Percentiles rank a stretch among this genome's conserved stretches.
These are phyloP conservation scores for Linum lewisii DNA, from an alignment of 345 rosid genomes.

Conservation along the genomic window DNA sequence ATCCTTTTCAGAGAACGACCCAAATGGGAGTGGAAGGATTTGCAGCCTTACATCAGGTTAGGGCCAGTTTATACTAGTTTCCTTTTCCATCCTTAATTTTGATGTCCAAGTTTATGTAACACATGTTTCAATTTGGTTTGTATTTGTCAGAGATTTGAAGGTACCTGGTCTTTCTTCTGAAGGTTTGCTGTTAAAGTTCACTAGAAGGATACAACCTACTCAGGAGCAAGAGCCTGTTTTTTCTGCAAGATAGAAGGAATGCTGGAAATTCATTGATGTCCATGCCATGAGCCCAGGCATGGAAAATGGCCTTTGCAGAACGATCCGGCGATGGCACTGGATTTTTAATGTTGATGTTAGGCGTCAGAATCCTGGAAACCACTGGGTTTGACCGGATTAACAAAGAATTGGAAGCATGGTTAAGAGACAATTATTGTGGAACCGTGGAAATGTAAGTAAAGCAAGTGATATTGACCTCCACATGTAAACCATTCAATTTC, in stretches of 20 bases:
- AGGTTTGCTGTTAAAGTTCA: conserved; percentile 76
- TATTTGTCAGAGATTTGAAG: conserved; percentile 56
- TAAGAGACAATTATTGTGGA: too few relatives aligned
- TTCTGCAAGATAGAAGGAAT: conserved; percentile 61
- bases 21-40: conserved; percentile 89
- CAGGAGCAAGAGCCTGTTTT: conserved; percentile 63
- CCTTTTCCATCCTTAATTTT: not conserved
- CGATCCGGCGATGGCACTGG: too few relatives aligned
- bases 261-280: too few relatives aligned
- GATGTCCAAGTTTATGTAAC: not conserved
- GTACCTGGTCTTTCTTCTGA: conserved; percentile 81
- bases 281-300: too few relatives aligned
- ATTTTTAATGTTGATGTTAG: too few relatives aligned
- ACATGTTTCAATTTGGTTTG: not conserved
- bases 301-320: too few relatives aligned
- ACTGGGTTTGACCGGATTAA: too few relatives aligned
- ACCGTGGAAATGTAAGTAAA: too few relatives aligned
- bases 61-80: not conserved
- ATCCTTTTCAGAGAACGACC: conserved; percentile 58
- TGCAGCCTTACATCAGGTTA: conserved; percentile 80
- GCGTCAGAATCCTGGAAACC: too few relatives aligned
- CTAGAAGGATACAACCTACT: conserved; percentile 64
- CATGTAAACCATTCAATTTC: too few relatives aligned
- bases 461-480: too few relatives aligned
- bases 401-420: too few relatives aligned